Percentiles rank a stretch among this genome's conserved stretches.
These are phyloP conservation scores for apple (Malus domestica) DNA, from an alignment of 306 rosid genomes.

Conservation along the genomic window DNA sequence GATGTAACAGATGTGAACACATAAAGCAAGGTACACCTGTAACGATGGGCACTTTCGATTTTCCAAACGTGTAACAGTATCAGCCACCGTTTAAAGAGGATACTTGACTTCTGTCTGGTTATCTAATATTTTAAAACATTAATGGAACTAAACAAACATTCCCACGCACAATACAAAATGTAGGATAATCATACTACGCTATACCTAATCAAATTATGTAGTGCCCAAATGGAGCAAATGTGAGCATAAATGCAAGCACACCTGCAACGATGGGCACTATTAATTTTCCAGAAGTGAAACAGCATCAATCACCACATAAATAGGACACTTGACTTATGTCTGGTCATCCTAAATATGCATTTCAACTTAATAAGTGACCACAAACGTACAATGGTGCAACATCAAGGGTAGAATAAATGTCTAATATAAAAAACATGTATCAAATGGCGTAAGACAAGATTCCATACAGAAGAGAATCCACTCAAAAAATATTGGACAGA, in stretches of 20 bases:
- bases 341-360: background rate
- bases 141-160: background rate
- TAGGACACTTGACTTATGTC: conserved; percentile 26
- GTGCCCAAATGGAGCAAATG: conserved; percentile 40
- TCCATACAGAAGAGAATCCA: conserved; percentile 17
- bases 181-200: too few species aligned
- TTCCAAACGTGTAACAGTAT: conserved; percentile 44
- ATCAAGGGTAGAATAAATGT: conserved; percentile 17
- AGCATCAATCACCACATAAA: conserved; percentile 7
- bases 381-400: background rate
- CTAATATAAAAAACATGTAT: background rate
- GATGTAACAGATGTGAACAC: conserved; percentile 41
- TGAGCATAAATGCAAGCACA: conserved; percentile 25
- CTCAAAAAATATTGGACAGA: conserved; percentile 22
- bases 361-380: background rate
- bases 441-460: conserved; percentile 33
- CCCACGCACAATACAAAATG: background rate
- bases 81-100: conserved; percentile 9
- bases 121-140: too few species aligned
- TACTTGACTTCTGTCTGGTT: background rate
- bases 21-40: conserved; percentile 22
- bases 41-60: conserved; percentile 33
- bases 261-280: conserved; percentile 38
- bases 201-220: background rate
- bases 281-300: conserved; percentile 38